phyloP scores from a whole-genome alignment of 2,329 filamentous ascomycete genomes.

The Nothophoma quercina region DNA sequence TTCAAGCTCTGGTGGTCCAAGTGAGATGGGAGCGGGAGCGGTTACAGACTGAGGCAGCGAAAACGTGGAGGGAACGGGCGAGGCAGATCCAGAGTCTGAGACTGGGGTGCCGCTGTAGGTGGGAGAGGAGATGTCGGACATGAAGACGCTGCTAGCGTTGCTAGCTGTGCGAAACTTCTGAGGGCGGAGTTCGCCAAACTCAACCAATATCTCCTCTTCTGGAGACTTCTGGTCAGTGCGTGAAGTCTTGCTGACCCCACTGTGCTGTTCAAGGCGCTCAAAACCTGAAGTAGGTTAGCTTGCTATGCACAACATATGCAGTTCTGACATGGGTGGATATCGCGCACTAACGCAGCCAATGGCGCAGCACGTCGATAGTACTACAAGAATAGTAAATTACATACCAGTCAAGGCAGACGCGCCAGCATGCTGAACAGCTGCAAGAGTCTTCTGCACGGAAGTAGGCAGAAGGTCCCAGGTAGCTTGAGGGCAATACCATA shows the following conservation, averaged over 20 bases:
- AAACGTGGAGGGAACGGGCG: constrained; percentile 31
- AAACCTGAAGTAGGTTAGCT: constrained; percentile 34
- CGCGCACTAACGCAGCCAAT: constrained; percentile 15
- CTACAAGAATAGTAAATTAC: constrained; percentile 26
- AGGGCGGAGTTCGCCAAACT: constrained; percentile 36
- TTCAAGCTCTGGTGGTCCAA: constrained; percentile 31
- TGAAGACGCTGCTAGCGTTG: constrained; percentile 41
- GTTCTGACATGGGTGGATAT: constrained; percentile 13
- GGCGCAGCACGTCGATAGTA: constrained; percentile 8
- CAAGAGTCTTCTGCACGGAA: constrained; percentile 42
- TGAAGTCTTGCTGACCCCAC: constrained; percentile 20
- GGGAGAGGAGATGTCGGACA: constrained; percentile 37
- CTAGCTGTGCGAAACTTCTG: constrained; percentile 37
- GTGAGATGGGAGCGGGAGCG: constrained; percentile 41
- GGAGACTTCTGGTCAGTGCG: constrained; percentile 25
- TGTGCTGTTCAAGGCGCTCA: constrained; percentile 42
- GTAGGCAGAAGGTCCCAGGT: constrained; percentile 49
- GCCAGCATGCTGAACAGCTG: constrained; percentile 52
- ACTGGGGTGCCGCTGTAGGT: constrained; percentile 32
- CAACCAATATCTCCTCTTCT: constrained; percentile 32
- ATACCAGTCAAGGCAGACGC: constrained; percentile 55
- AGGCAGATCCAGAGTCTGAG: constrained; percentile 36
- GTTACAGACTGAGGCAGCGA: constrained; percentile 32
- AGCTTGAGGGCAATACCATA: constrained; percentile 50
- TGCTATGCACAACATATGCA: constrained; percentile 10